These are phyloP conservation scores for Didymella pinodella DNA, from an alignment of 2,329 filamentous ascomycete species.

Conservation along the genomic window DNA sequence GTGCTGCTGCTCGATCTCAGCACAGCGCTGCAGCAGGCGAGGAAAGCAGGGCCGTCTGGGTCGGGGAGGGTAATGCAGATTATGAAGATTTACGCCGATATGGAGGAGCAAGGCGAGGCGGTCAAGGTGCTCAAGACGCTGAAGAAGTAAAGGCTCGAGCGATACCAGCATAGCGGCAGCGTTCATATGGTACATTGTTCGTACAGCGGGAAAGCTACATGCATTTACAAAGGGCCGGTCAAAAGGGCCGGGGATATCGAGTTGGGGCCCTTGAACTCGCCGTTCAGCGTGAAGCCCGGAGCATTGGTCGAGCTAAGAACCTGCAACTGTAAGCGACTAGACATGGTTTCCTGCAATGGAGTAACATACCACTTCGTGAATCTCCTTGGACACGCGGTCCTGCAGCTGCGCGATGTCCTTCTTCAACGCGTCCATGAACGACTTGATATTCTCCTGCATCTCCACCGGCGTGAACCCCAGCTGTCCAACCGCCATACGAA, in stretches of 20 bases:
- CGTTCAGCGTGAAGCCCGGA: constrained; percentile 86
- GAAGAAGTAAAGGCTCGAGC: constrained; percentile 29
- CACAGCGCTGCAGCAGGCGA: constrained; percentile 67
- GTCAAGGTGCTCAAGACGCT: constrained; percentile 62
- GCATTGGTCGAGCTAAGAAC: constrained; percentile 88
- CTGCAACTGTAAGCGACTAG: constrained; percentile 54
- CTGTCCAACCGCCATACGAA: constrained; percentile 90
- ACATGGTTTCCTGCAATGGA: background rate
- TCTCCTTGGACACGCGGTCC: constrained; percentile 72
- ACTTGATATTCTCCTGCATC: constrained; percentile 82
- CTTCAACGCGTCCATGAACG: constrained; percentile 78
- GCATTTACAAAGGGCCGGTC: constrained; percentile 41
- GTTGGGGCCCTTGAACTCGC: constrained; percentile 69
- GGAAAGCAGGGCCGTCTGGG: constrained; percentile 50
- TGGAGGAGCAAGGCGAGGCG: constrained; percentile 67
- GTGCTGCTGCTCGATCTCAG: constrained; percentile 72
- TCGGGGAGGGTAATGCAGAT: constrained; percentile 61
- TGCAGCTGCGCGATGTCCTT: constrained; percentile 73
- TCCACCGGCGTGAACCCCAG: constrained; percentile 87
- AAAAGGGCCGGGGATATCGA: constrained; percentile 53
- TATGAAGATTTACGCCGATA: constrained; percentile 66
- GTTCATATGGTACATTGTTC: constrained; percentile 53
- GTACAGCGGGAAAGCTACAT: constrained; percentile 37
- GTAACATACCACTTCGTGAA: constrained; percentile 71
- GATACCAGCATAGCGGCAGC: constrained; percentile 56